phyloP scores from a whole-genome alignment of 768 basidiomycete species.

The Leccinum ochraceum region DNA sequence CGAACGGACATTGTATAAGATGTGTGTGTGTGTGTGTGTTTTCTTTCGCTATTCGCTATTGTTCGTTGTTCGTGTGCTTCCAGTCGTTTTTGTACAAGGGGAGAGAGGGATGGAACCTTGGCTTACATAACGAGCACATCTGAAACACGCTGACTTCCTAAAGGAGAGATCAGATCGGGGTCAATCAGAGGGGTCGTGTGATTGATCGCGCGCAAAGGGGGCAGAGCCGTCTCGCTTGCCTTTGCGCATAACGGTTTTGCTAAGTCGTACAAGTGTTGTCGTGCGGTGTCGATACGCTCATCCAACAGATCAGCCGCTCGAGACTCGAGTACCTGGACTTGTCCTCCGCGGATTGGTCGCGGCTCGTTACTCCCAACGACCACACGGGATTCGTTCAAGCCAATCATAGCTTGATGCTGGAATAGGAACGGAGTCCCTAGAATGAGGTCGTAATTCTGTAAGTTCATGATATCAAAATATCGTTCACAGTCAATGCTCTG shows the following conservation, averaged over 20 bases:
- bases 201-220: slow-evolving; percentile 1
- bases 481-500: slow-evolving; percentile 19
- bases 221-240: background rate
- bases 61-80: too few relatives aligned
- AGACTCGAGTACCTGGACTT: background rate
- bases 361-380: slow-evolving; percentile 10
- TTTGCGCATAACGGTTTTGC: background rate
- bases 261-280: slow-evolving; percentile 5
- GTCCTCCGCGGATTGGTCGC: slow-evolving; percentile 16
- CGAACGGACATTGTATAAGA: too few relatives aligned
- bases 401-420: slow-evolving; percentile 33
- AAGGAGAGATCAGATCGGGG: background rate
- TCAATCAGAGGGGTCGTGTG: slow-evolving; percentile 1
- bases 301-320: background rate
- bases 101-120: too few relatives aligned
- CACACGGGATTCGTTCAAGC: slow-evolving; percentile 24
- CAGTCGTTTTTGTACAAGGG: too few relatives aligned
- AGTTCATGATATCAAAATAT: slow-evolving; percentile 40
- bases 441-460: slow-evolving; percentile 41
- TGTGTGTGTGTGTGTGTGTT: too few relatives aligned
- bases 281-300: background rate
- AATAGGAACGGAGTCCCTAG: slow-evolving; percentile 41
- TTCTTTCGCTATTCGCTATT: too few relatives aligned
- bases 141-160: too few relatives aligned
- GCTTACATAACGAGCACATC: too few relatives aligned